Base-by-base conservation (phyloP, 192 early-diverging fungal species). In the Coemansia sp. region DNA sequence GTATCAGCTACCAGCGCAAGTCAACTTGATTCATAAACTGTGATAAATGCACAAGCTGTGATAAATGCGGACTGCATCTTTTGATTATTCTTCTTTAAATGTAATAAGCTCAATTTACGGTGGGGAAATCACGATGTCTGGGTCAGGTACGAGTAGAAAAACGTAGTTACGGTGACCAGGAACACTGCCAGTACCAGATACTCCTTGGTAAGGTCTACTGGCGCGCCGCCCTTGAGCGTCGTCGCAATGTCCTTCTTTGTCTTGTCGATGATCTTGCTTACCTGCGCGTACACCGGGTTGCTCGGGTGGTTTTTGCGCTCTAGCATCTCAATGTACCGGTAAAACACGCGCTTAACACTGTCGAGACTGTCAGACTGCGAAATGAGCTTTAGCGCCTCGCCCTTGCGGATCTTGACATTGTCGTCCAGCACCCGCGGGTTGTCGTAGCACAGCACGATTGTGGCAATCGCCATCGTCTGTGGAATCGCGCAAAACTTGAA, bases 381-480 rank as follows among this genome's bases (percentile, higher is more conserved):
- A 57, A 91, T 91, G 48, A 93, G 65, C 71, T 85, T 85, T 22
- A 91, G 80, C 23, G 91, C 85, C 74, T 90, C 87, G 37, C 91
- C 91, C 74, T 90, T 93, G 64, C 96, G 91, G 69, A 98, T 98
- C 82, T 99, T 99, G 61, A 93, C 90, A 34, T 88, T 88, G 51
- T 76, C 82, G 3, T 86, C 84, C 64, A 92, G 97, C 14, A 98
- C 75, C 36, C 81, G 74, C 46, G 87, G 72, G 75, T 96, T 96
- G 79, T 94, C 92, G 74, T 91, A 96, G 54, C 95, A 89, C 53
- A 93, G 60, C 22, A 86, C 82, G 17, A 99, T 74, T 2, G 95
- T 91, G 23, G 97, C 89, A 67, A 99, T 93, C 11, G 97, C 97
- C 97, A 98, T 98, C 15, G 97, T 89, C 84, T 99, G 96, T n/a